Conservation (phyloP, 495 filamentous ascomycete species). For the Barbatosphaeria neglecta region DNA sequence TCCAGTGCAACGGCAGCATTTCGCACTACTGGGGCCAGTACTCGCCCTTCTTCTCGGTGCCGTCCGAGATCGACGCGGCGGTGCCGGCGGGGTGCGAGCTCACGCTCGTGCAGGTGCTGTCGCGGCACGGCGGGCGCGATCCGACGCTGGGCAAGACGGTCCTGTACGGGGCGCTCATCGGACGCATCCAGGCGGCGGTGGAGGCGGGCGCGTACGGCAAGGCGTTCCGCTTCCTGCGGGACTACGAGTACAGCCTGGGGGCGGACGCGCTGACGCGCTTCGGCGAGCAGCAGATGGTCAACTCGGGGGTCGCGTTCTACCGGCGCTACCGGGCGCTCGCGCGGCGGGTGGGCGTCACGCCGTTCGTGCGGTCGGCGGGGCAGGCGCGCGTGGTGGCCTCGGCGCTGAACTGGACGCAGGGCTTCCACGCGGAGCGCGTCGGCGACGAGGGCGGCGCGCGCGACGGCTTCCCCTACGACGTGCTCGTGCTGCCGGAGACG, state of each 20-base stretch:
- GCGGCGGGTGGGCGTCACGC: constrained; percentile 24
- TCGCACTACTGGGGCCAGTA: constrained; percentile 80
- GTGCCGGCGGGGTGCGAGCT: constrained; percentile 54
- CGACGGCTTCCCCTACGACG: constrained; percentile 38
- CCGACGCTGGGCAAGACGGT: constrained; percentile 54
- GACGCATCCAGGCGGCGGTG: constrained; percentile 47
- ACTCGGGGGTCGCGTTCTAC: constrained; percentile 66
- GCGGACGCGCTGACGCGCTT: constrained; percentile 62
- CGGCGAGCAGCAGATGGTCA: constrained; percentile 60
- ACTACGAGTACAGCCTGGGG: constrained; percentile 63
- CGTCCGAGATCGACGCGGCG: constrained; percentile 44
- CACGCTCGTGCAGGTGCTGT: constrained; percentile 68
- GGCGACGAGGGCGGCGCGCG: constrained; percentile 20
- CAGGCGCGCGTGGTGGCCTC: constrained; percentile 64
- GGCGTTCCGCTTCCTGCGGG: constrained; percentile 50
- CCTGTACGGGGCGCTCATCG: constrained; percentile 43
- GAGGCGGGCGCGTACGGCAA: constrained; percentile 33
- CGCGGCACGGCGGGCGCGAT: constrained; percentile 73
- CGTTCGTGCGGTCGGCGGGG: constrained; percentile 62
- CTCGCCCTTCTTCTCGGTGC: constrained; percentile 66
- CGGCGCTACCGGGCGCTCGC: constrained; percentile 52
- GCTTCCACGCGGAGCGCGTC: constrained; percentile 50
- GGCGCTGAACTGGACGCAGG: constrained; percentile 58
- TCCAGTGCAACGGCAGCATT: constrained; percentile 36
- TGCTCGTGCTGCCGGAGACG: constrained; percentile 54